Evolutionary conservation across 257 asterid genomes (phyloP).

Genomic region (Penstemon newberryi): DNA sequence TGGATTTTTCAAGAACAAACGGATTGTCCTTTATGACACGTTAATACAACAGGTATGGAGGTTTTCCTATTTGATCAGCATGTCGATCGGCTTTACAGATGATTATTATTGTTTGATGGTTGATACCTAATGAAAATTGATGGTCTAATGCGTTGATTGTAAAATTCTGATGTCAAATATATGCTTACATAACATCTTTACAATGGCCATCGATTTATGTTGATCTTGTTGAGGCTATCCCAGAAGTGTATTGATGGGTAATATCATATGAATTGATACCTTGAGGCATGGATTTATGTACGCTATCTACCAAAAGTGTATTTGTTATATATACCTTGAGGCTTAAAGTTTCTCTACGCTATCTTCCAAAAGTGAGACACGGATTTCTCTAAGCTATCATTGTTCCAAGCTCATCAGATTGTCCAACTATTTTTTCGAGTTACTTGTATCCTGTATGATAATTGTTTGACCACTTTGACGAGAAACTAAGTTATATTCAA

Average conservation of each 20-base stretch:
- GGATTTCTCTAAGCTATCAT: conserved; percentile 9
- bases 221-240: conserved; percentile 2
- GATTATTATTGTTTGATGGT: conserved; percentile 11
- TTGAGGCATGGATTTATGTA: conserved; percentile 18
- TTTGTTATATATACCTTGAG: neutral
- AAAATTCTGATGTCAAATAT: neutral
- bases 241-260: neutral
- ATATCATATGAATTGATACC: neutral
- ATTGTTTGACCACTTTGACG: neutral
- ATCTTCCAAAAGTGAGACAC: conserved; percentile 5
- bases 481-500: neutral
- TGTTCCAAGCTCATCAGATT: neutral
- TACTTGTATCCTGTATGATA: neutral
- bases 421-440: neutral
- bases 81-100: conserved; percentile 18
- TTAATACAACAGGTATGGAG: conserved; percentile 87
- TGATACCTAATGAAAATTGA: neutral
- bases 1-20: conserved; percentile 90
- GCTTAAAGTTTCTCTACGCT: neutral
- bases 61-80: conserved; percentile 14
- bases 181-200: neutral
- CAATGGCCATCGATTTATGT: neutral
- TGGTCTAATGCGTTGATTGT: neutral
- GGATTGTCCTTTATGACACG: conserved; percentile 96
- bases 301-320: conserved; percentile 2